These are phyloP conservation scores for Kwoniella sp. DNA, from an alignment of 768 basidiomycete genomes.

Conservation along the genomic window DNA sequence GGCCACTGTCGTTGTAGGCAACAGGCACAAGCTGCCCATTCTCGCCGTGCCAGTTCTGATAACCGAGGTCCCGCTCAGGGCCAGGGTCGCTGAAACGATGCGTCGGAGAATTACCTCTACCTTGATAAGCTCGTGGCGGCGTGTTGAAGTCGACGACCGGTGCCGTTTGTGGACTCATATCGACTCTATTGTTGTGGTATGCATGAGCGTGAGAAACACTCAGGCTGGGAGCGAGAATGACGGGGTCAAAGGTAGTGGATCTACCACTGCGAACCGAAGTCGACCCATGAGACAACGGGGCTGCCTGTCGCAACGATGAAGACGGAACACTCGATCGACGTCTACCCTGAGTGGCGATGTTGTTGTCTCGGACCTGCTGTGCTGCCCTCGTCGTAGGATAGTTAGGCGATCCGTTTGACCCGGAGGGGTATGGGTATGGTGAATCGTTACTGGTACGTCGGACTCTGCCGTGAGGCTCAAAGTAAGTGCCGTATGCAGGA, in stretches of 20 bases:
- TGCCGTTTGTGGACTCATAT: background rate
- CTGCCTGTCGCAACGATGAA: no score
- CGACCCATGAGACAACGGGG: no score
- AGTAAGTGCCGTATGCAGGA: conserved; percentile 7
- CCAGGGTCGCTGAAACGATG: conserved; percentile 10
- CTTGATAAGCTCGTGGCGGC: background rate
- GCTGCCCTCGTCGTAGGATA: background rate
- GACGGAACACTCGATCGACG: background rate
- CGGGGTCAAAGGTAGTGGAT: background rate
- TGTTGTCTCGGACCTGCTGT: background rate
- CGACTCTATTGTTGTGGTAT: background rate
- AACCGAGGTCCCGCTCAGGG: background rate
- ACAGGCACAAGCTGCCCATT: background rate
- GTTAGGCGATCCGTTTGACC: background rate
- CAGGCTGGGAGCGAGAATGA: background rate
- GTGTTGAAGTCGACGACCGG: background rate
- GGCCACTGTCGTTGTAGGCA: conserved; percentile 7
- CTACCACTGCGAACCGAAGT: no score
- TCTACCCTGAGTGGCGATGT: background rate
- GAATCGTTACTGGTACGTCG: background rate
- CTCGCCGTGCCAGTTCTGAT: background rate
- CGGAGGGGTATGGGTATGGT: background rate
- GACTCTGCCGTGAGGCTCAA: background rate
- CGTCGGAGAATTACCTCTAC: background rate
- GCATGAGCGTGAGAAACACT: background rate